These are phyloP conservation scores for Xylaria hypoxylon DNA, from an alignment of 2,329 filamentous ascomycete species.

Conservation along the genomic window DNA sequence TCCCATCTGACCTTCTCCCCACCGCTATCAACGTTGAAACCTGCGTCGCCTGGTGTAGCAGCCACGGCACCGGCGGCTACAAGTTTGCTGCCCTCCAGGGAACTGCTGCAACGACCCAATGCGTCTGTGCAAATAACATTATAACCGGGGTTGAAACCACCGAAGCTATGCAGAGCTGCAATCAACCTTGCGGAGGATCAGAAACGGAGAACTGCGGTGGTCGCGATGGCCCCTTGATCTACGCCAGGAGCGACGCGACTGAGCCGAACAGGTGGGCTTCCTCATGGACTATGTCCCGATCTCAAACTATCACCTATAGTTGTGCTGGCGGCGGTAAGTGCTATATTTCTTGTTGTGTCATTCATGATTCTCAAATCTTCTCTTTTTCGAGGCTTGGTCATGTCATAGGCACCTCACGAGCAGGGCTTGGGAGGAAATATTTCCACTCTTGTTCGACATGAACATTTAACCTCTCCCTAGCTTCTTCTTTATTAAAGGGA, in stretches of 20 bases:
- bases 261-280: constrained; percentile 16
- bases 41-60: constrained; percentile 28
- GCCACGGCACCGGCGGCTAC: not conserved
- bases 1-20: not conserved
- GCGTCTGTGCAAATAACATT: constrained; percentile 22
- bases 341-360: not conserved
- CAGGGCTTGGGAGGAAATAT: too few relatives aligned
- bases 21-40: constrained; percentile 26
- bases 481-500: not conserved
- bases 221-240: constrained; percentile 34
- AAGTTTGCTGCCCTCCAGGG: constrained; percentile 28
- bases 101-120: not conserved
- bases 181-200: constrained; percentile 34
- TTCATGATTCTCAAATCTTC: not conserved
- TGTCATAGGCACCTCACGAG: too few relatives aligned
- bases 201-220: constrained; percentile 36
- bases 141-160: not conserved
- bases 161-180: constrained; percentile 36
- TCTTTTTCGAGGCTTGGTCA: not conserved
- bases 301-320: constrained; percentile 2
- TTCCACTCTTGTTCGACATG: too few relatives aligned
- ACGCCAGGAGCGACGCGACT: constrained; percentile 26
- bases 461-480: too few relatives aligned
- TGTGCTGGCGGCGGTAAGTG: constrained; percentile 17
- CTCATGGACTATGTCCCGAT: constrained; percentile 19